phyloP scores from a whole-genome alignment of 805 yeast genomes.

The Millerozyma acaciae region DNA sequence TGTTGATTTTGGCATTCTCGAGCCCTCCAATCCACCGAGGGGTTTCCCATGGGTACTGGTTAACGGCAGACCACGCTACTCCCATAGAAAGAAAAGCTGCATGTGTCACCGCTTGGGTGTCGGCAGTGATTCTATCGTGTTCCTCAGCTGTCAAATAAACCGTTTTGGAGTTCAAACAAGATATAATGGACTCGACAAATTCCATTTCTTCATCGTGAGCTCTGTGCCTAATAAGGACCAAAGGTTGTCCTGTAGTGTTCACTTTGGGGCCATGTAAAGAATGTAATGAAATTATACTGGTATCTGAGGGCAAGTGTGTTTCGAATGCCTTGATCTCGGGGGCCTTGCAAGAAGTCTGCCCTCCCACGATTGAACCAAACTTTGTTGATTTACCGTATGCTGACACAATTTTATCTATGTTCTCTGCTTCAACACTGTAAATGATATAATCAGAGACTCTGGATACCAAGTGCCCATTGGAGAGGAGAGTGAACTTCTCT shows the following conservation, averaged over 20 bases:
- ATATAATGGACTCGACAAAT: conserved; percentile 60
- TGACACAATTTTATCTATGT: conserved; percentile 66
- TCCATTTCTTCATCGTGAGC: conserved; percentile 51
- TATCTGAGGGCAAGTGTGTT: conserved; percentile 66
- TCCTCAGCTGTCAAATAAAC: conserved; percentile 80
- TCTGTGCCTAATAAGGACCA: conserved; percentile 78
- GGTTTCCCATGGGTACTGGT: conserved; percentile 89
- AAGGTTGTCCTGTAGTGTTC: conserved; percentile 85
- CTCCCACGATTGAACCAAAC: conserved; percentile 90
- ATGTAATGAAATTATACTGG: conserved; percentile 81
- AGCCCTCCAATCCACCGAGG: conserved; percentile 88
- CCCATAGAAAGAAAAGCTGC: conserved; percentile 98
- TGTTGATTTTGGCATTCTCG: conserved; percentile 93
- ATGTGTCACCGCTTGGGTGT: conserved; percentile 97
- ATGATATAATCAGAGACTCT: conserved; percentile 77
- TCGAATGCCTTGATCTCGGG: conserved; percentile 90
- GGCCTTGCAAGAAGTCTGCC: conserved; percentile 92
- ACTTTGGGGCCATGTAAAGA: conserved; percentile 95
- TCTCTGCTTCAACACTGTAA: conserved; percentile 91
- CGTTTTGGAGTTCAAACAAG: conserved; percentile 72
- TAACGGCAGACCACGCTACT: conserved; percentile 80
- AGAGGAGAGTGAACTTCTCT: conserved; percentile 52
- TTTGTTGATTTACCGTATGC: conserved; percentile 85
- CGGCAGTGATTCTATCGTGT: conserved; percentile 95
- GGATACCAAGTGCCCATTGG: conserved; percentile 81